These are phyloP conservation scores for Phoenix roebelenii DNA, from an alignment of 176 grass and related monocot species.

Conservation along the genomic window DNA sequence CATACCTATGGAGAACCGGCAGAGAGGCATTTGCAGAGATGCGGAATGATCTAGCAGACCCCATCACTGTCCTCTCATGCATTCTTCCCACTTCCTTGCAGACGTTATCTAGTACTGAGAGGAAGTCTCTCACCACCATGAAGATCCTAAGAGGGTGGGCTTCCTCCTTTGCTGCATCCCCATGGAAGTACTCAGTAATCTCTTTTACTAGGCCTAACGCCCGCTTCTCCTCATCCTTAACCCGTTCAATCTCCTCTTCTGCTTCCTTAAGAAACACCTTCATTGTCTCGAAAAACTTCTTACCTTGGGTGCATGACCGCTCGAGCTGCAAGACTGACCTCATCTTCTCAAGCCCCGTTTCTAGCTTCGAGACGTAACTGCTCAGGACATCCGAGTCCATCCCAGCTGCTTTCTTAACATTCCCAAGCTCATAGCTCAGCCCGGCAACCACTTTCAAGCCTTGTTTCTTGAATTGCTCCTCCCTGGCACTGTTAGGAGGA, in stretches of 20 bases:
- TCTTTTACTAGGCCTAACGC: slow-evolving; percentile 64
- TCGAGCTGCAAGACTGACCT: slow-evolving; percentile 71
- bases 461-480: slow-evolving; percentile 78
- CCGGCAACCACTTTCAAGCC: slow-evolving; percentile 76
- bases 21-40: slow-evolving; percentile 48
- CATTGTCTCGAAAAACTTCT: slow-evolving; percentile 73
- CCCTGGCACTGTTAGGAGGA: slow-evolving; percentile 35
- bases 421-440: slow-evolving; percentile 75
- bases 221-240: slow-evolving; percentile 59
- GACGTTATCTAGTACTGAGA: slow-evolving; percentile 75
- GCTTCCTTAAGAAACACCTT: slow-evolving; percentile 66
- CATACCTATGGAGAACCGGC: slow-evolving; percentile 49
- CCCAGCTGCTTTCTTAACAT: slow-evolving; percentile 74
- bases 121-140: slow-evolving; percentile 96
- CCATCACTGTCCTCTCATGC: slow-evolving; percentile 66
- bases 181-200: slow-evolving; percentile 89
- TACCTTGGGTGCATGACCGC: slow-evolving; percentile 54
- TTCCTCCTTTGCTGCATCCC: slow-evolving; percentile 62
- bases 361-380: slow-evolving; percentile 77
- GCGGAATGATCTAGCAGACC: slow-evolving; percentile 72
- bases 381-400: slow-evolving; percentile 96
- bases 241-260: slow-evolving; percentile 52
- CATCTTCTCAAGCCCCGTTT: slow-evolving; percentile 63
- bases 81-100: slow-evolving; percentile 87
- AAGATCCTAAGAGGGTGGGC: slow-evolving; percentile 89